Base-by-base conservation (phyloP, 1,284 basidiomycete species). In the Stygiomarasmius scandens region DNA sequence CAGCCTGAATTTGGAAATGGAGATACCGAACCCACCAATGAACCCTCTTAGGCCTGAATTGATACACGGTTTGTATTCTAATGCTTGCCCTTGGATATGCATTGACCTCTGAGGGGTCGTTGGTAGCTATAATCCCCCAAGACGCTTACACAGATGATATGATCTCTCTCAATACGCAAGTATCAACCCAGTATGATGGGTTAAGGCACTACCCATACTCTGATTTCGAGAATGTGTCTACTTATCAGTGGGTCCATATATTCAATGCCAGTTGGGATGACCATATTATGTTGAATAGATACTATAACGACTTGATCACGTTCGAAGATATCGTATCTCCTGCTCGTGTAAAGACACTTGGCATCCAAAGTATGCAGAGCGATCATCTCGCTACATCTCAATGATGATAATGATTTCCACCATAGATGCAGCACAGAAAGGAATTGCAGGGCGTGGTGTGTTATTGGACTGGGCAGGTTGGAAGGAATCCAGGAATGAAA, bases 181-280 rank as follows among this genome's bases (percentile, higher is more conserved):
- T 61, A 2, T 61, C 60, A 1, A 61, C 60, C 2, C 58, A 61
- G 47, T 59, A 23, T 22, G 60, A 61, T 32, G 60, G 60, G 2
- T 43, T 61, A 29, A 36, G 58, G 8, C 60, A 61, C 22, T 61
- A 53, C 16, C 60, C 60, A n/a, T 61, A 61, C 45, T 61, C 60
- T 10, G 51, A 47, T 6, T 25, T 53, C 11, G 2, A 6, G 2
- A 25, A 25, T 0, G 52, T 54, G 16, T 41, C 49, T 3, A 56
- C 60, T 1, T 61, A 58, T 32, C 60, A 58, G 60, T 61, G 19
- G 0, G 56, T 41, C 36, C 47, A 14, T 16, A 16, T 16, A 12
- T 41, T 2, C 19, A 4, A 41, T n/a, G 27, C 4, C 3, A 25
- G 22, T 20, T 11, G 14, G 6, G n/a, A 27, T 9, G 5, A 9